Evolutionary conservation across 169 alveolate genomes (phyloP).

Genomic region (Plasmodium knowlesi): DNA sequence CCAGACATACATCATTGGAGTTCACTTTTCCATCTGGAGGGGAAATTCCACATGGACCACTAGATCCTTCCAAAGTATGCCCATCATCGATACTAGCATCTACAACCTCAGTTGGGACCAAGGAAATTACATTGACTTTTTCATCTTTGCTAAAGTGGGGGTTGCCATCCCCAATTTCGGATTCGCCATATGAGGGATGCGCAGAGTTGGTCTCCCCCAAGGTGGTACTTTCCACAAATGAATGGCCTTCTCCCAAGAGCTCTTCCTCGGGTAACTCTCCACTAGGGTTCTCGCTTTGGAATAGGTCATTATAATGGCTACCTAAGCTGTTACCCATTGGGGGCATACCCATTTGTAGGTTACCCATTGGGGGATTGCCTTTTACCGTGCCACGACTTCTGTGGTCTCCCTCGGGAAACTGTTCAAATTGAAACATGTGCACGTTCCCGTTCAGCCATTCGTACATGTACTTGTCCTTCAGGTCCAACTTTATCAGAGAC

Average conservation of each 20-base stretch:
- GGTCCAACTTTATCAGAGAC: slow-evolving; percentile 48
- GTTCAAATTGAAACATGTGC: slow-evolving; percentile 20
- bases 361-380: not conserved
- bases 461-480: slow-evolving; percentile 48
- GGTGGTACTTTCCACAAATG: not conserved
- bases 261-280: not conserved
- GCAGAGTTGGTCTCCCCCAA: not conserved
- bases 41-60: not conserved
- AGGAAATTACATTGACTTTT: not conserved
- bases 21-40: not conserved
- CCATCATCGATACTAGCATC: not conserved
- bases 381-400: not conserved
- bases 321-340: not conserved
- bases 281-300: not conserved
- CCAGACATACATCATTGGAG: slow-evolving; percentile 37
- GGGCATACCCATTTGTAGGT: too few species aligned
- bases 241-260: not conserved
- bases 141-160: not conserved
- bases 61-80: not conserved
- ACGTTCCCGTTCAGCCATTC: slow-evolving; percentile 56
- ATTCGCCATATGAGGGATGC: not conserved
- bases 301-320: not conserved
- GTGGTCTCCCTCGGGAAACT: not conserved
- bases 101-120: not conserved
- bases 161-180: not conserved